Evolutionary conservation across 352 stramenopile species (phyloP).

Genomic region (Globisporangium heterothallicum): DNA sequence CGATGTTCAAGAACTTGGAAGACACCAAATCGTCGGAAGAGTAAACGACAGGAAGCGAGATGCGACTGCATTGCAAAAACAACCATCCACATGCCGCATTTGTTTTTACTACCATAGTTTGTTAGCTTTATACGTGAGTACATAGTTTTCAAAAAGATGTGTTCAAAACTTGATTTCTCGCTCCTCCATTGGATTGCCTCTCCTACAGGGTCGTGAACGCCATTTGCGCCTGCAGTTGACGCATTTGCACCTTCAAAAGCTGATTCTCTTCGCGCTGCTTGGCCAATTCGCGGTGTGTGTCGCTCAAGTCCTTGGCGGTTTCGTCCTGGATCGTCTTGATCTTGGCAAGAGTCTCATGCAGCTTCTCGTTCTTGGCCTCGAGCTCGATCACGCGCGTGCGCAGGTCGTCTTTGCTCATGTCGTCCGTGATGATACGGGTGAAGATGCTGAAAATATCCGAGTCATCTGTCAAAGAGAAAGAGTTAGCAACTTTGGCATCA

Average conservation of each 20-base stretch:
- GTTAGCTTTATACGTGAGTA: slow-evolving; percentile 3
- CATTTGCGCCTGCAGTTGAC: slow-evolving; percentile 53
- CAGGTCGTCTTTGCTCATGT: slow-evolving; percentile 75
- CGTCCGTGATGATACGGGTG: slow-evolving; percentile 74
- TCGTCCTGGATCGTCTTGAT: slow-evolving; percentile 64
- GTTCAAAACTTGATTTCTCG: neutral
- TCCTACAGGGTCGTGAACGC: slow-evolving; percentile 48
- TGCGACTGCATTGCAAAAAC: slow-evolving; percentile 1
- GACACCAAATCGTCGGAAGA: slow-evolving; percentile 61
- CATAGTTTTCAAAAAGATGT: neutral
- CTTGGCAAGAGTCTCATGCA: slow-evolving; percentile 68
- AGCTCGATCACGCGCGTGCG: slow-evolving; percentile 63
- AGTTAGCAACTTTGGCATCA: too few species aligned
- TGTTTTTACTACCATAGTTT: slow-evolving; percentile 1
- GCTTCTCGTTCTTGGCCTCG: slow-evolving; percentile 64
- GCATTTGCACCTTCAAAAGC: slow-evolving; percentile 52
- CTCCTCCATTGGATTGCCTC: neutral
- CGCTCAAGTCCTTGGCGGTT: slow-evolving; percentile 41
- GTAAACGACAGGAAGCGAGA: slow-evolving; percentile 20
- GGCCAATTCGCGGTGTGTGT: slow-evolving; percentile 41
- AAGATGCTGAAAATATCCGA: slow-evolving; percentile 84
- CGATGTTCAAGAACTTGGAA: slow-evolving; percentile 87
- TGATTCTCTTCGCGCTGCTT: slow-evolving; percentile 49
- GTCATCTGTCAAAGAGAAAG: slow-evolving; percentile 31
- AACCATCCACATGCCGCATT: too few species aligned